Conservation (phyloP, 2,329 filamentous ascomycete species). For the Penicillium hordei region DNA sequence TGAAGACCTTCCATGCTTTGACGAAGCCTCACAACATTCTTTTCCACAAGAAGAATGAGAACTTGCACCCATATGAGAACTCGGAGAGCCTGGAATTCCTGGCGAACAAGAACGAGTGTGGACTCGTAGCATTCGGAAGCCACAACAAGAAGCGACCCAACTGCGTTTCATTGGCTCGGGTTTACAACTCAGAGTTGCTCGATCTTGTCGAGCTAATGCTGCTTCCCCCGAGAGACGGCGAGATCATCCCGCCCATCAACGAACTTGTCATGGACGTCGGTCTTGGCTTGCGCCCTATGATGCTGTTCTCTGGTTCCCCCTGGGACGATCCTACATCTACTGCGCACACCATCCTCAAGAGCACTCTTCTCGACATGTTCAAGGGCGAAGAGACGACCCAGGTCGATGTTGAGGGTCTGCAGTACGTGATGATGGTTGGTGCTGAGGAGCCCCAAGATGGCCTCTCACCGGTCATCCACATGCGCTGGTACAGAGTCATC, state of each 20-base stretch:
- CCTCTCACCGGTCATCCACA: conserved; percentile 50
- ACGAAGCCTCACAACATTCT: conserved; percentile 82
- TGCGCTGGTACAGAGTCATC: conserved; percentile 81
- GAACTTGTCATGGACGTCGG: conserved; percentile 65
- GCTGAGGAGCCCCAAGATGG: conserved; percentile 63
- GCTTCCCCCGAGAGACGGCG: conserved; percentile 63
- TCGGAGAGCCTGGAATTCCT: conserved; percentile 88
- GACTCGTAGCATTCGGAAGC: conserved; percentile 77
- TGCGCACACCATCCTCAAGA: conserved; percentile 83
- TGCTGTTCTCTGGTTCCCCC: conserved; percentile 84
- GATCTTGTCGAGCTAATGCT: conserved; percentile 94
- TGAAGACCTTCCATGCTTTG: conserved; percentile 80
- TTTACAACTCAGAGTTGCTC: conserved; percentile 81
- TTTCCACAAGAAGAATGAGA: conserved; percentile 93
- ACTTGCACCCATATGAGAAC: conserved; percentile 90
- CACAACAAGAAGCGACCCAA: conserved; percentile 96
- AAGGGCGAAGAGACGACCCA: conserved; percentile 74
- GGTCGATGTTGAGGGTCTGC: conserved; percentile 91
- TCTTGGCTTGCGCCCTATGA: conserved; percentile 81
- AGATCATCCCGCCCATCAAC: conserved; percentile 37
- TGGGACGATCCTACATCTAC: conserved; percentile 80
- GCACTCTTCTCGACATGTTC: conserved; percentile 86
- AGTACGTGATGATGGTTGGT: conserved; percentile 81
- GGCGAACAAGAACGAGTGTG: conserved; percentile 91
- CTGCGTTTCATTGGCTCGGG: conserved; percentile 76